Evolutionary conservation across 495 filamentous ascomycete genomes (phyloP), one percentile per base, ranked within the genome.

Genomic region (Wilcoxina mikolae): DNA sequence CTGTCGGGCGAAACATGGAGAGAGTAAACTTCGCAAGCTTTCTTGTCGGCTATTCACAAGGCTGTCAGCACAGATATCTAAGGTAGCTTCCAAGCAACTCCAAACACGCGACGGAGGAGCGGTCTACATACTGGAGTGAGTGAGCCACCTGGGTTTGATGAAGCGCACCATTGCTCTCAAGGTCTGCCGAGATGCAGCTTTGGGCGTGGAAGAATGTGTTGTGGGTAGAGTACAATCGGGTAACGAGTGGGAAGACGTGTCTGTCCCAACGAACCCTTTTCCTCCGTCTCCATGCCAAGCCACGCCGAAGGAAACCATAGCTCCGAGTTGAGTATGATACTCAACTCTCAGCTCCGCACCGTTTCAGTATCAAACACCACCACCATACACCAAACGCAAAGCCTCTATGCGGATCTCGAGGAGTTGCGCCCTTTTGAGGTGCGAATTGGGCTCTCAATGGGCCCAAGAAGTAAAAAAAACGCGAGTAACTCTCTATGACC

Each of bases 1-100:
- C 88, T 89, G 72, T 96, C 93, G 4, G 91, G 88, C 12, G 90
- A 96, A 54, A 96, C 80, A 73, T 96, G 86, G 69, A 90, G 94
- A 65, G 85, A 93, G 71, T 95, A 99, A 56, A 95, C 87, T 69
- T 96, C 93, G 49, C 49, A 52, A 11, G 49, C 11, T n/a, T 52
- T 52, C 47, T 50, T 50, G 47, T 52, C 49, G 12, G 18, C 29
- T 27, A 27, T 23, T 9, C 9, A 27, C 1, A 15, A 18, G 20
- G 10, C 15, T 26, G 29, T 50, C 29, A 26, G 20, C 47, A 20
- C 42, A 5, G 42, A 7, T 5, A 57, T 59, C 58, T 39, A 45
- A 56, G 38, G 12, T 53, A 59, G 51, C 60, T 62, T 46, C 35
- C 44, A 18, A 22, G 49, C 53, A 49, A 51, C 22, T 22, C 18